These are phyloP conservation scores for Tulasnella sp. DNA, from an alignment of 768 basidiomycete genomes.

Conservation along the genomic window DNA sequence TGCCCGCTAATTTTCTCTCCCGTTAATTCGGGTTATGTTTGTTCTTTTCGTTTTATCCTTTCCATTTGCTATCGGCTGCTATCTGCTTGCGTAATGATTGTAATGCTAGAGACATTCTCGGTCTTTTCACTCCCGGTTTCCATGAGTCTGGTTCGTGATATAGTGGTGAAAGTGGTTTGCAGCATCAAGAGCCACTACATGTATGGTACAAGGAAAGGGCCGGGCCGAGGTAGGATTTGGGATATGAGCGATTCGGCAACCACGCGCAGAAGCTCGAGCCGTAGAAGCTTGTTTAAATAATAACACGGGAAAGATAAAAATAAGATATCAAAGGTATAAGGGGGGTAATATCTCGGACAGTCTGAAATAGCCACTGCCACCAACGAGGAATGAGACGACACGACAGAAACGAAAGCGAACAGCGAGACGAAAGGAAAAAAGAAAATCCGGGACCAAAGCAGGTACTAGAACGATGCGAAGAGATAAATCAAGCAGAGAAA, in stretches of 20 bases:
- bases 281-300: neutral
- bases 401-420: neutral
- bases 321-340: neutral
- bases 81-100: neutral
- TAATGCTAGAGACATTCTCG: neutral
- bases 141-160: neutral
- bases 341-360: neutral
- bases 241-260: neutral
- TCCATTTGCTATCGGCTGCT: neutral
- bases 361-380: neutral
- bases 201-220: neutral
- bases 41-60: neutral
- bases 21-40: neutral
- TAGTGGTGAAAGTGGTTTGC: neutral
- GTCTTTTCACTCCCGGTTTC: neutral
- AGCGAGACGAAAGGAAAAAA: neutral
- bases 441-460: neutral
- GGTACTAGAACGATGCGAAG: neutral
- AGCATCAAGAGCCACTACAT: neutral
- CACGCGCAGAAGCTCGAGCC: neutral
- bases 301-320: neutral
- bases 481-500: neutral
- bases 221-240: neutral
- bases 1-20: conserved; percentile 2
- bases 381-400: neutral